Conservation (phyloP, 108 stramenopile genomes). For the Cyclotella baltica region DNA sequence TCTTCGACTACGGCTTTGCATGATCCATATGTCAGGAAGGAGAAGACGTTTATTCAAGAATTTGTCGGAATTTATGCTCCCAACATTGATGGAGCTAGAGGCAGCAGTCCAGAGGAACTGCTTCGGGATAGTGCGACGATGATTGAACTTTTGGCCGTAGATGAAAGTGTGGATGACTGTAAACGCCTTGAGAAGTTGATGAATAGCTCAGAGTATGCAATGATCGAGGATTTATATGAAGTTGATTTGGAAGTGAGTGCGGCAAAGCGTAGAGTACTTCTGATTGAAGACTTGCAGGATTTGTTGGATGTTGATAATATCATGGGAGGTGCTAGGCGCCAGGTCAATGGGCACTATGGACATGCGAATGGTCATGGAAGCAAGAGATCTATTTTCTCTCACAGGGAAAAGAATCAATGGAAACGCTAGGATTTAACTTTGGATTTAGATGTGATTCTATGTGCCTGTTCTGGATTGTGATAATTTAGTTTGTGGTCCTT, state of each 20-base stretch:
- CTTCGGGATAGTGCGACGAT: slow-evolving; percentile 30
- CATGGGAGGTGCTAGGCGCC: slow-evolving; percentile 18
- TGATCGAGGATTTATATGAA: slow-evolving; percentile 36
- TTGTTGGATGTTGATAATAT: slow-evolving; percentile 46
- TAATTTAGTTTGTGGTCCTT: too few species aligned
- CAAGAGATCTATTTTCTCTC: slow-evolving; percentile 21
- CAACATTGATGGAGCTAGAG: neutral
- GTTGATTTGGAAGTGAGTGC: slow-evolving; percentile 40
- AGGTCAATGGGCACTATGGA: neutral
- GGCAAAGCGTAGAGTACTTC: slow-evolving; percentile 36
- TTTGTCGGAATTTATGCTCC: slow-evolving; percentile 35
- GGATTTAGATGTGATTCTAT: neutral
- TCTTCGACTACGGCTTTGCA: slow-evolving; percentile 22
- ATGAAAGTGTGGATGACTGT: slow-evolving; percentile 41
- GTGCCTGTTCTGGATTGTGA: neutral
- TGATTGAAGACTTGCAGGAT: slow-evolving; percentile 44
- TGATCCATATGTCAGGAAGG: slow-evolving; percentile 36
- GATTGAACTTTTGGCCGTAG: slow-evolving; percentile 42
- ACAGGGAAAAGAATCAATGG: slow-evolving; percentile 18
- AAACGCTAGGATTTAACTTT: neutral
- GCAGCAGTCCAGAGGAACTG: slow-evolving; percentile 1
- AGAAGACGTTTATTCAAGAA: slow-evolving; percentile 11
- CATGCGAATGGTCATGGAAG: neutral
- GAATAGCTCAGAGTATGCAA: slow-evolving; percentile 18
- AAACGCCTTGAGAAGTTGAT: slow-evolving; percentile 24